Percentiles rank a stretch among this genome's conserved stretches.
Conservation (phyloP, 306 rosid species). For the Acacia acuminata region DNA sequence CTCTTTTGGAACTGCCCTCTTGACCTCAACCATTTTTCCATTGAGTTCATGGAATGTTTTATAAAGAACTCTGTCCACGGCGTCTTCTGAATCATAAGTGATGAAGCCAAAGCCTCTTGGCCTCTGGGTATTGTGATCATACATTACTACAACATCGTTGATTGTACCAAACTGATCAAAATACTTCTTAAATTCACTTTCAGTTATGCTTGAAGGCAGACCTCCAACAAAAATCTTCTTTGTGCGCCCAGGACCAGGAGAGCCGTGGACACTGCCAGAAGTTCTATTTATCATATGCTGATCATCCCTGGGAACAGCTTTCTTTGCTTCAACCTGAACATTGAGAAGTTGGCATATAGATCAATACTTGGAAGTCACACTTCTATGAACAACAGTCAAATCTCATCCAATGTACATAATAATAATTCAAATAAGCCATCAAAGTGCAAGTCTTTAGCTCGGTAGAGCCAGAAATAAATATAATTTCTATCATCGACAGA, state of each 20-base stretch:
- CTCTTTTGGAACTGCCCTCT: constrained; percentile 94
- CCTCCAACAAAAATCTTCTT: constrained; percentile 96
- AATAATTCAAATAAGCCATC: constrained; percentile 19
- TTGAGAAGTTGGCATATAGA: constrained; percentile 22
- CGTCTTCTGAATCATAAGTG: constrained; percentile 88
- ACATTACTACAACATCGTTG: constrained; percentile 93
- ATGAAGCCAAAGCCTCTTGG: constrained; percentile 97
- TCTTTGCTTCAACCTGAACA: constrained; percentile 94
- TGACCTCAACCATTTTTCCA: constrained; percentile 95
- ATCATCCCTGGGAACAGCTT: constrained; percentile 96
- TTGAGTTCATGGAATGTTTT: constrained; percentile 89
- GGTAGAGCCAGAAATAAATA: background rate
- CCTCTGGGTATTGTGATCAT: constrained; percentile 94
- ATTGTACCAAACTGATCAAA: constrained; percentile 87
- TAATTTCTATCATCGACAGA: constrained; percentile 10
- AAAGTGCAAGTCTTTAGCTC: constrained; percentile 3
- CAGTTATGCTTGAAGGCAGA: constrained; percentile 81
- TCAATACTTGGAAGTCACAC: constrained; percentile 34
- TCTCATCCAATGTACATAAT: constrained; percentile 37
- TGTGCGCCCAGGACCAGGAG: constrained; percentile 80
- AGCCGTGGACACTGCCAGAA: constrained; percentile 53
- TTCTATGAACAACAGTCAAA: constrained; percentile 11
- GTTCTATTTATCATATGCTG: constrained; percentile 61
- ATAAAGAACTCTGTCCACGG: constrained; percentile 78
- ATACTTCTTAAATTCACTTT: constrained; percentile 76